Conservation (phyloP, 768 basidiomycete species). For the Trametes elegans region DNA sequence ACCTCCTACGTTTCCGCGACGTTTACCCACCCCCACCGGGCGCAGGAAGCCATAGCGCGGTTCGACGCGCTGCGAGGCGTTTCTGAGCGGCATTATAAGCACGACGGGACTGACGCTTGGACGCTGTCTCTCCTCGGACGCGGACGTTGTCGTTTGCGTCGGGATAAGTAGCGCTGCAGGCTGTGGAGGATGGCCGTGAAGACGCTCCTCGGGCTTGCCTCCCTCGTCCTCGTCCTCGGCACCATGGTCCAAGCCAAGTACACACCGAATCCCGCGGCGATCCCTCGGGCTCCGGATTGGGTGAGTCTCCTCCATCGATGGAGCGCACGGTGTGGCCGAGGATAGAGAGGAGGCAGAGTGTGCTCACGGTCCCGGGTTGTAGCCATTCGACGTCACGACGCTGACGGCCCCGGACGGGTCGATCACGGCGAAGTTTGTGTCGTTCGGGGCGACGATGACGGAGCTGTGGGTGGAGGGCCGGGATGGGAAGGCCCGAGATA, state of each 20-base stretch:
- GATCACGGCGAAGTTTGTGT: constrained; percentile 57
- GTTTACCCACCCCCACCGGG: constrained; percentile 9
- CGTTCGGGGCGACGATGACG: constrained; percentile 54
- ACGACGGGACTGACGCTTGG: background rate
- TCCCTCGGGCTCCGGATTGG: constrained; percentile 11
- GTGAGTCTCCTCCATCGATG: background rate
- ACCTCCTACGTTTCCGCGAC: constrained; percentile 10
- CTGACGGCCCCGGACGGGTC: constrained; percentile 52
- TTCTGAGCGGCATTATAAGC: background rate
- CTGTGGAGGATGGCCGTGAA: background rate
- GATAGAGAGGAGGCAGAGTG: background rate
- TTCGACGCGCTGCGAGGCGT: too few species aligned
- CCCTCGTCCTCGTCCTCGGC: background rate
- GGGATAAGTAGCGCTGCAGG: background rate
- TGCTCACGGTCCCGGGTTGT: background rate
- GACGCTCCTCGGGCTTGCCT: background rate
- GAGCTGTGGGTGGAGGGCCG: constrained; percentile 57
- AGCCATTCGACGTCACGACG: constrained; percentile 50
- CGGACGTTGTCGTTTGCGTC: background rate
- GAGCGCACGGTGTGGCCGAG: background rate
- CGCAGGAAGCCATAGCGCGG: too few species aligned
- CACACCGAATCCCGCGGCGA: background rate
- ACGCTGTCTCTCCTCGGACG: background rate
- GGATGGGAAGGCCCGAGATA: constrained; percentile 45
- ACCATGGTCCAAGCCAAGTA: background rate